Base-by-base conservation (phyloP, 805 yeast genomes). In the Candida tallmaniae region DNA sequence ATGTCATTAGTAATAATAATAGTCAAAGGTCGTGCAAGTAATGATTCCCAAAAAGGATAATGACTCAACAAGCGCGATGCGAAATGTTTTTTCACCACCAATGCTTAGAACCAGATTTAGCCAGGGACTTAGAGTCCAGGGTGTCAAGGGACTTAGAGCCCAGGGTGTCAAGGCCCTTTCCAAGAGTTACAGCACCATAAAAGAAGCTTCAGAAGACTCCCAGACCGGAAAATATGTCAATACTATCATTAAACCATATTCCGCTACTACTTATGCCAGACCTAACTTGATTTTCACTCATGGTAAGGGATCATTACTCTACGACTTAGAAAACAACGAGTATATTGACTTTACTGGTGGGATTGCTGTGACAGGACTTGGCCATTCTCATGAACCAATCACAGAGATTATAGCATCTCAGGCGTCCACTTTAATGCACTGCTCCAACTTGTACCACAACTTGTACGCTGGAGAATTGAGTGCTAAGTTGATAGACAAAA, bases 291-390 rank as follows among this genome's bases (percentile, higher is more conserved):
- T 87, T 12, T 69, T 90, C 37, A 78, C 82, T 31, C 81, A 80
- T 40, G 98, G 96, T 23, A 60, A 77, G 47, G 96, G 95, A 13
- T 76, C 88, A n/a, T 68, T 68, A 35, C 56, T 93, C 35, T 88
- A 80, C 68, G 98, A 93, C 57, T 60, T 82, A 31, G 87, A 85
- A 48, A 82, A 83, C 40, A 70, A 76, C 25, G 73, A 81, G 54
- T 93, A 81, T 52, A 70, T 93, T 32, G 98, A 93, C 55, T 90
- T 93, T 60, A 80, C 90, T 1, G 88, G 97, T 2, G 98, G 98
- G 34, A 90, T 93, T 46, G 97, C 98, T 1, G 98, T 93, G 11
- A 90, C 96, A n/a, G 81, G 85, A 1, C 66, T 93, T 43, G 98
- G 98, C 2, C 97, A 93, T 54, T 68, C 88, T 17, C 74, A 93